These are phyloP conservation scores for Oryza rufipogon DNA, from an alignment of 176 grass and related monocot species.

Conservation along the genomic window DNA sequence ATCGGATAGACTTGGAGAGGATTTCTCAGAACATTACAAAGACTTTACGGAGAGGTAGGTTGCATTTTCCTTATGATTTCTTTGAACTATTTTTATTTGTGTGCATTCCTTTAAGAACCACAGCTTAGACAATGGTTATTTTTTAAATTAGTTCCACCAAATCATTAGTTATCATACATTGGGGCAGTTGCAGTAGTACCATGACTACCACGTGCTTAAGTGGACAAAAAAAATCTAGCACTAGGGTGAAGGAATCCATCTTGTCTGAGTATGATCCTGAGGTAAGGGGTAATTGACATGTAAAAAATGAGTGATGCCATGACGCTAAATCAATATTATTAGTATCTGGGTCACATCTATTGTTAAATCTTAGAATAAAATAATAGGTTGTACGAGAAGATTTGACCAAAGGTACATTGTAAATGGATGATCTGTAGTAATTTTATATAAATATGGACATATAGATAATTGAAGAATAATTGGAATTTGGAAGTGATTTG, in stretches of 20 bases:
- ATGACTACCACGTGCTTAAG: not conserved
- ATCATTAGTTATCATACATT: not conserved
- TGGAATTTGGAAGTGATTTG: not conserved
- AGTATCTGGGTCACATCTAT: not conserved
- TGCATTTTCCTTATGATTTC: conserved; percentile 10
- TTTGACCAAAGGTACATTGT: not conserved
- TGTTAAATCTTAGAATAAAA: not conserved
- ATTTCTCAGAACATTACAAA: conserved; percentile 89
- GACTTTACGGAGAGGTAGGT: conserved; percentile 90
- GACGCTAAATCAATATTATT: not conserved
- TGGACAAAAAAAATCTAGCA: not conserved
- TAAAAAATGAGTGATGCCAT: not conserved
- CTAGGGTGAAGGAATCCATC: conserved; percentile 1
- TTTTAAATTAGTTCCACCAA: conserved; percentile 16
- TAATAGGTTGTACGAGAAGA: not conserved
- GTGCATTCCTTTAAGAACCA: conserved; percentile 6
- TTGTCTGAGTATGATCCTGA: not conserved
- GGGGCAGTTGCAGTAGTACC: not conserved
- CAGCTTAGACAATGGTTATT: not conserved
- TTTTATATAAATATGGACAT: not conserved
- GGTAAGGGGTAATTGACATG: not conserved
- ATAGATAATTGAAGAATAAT: not conserved
- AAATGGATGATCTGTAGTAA: not conserved
- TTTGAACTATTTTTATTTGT: conserved; percentile 24
- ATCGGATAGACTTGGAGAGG: conserved; percentile 96